Conservation (phyloP, 225 moss, liverwort and hornwort genomes). For the Rhytidiadelphus loreus region DNA sequence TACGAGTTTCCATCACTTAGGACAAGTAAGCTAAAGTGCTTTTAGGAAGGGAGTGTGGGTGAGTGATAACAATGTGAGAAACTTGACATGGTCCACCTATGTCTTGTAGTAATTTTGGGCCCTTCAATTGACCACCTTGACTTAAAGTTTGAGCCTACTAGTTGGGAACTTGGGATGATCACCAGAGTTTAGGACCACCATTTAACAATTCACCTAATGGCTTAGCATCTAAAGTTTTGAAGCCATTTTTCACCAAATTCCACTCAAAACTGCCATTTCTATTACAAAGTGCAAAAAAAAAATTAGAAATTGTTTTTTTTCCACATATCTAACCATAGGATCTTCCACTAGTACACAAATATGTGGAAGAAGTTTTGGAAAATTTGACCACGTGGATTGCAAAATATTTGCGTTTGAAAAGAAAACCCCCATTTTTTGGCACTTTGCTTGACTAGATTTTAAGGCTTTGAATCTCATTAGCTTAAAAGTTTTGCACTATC, state of each 20-base stretch:
- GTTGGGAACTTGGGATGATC: not conserved
- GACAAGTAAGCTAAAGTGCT: not conserved
- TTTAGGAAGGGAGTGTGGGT: not conserved
- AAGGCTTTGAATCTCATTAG: not conserved
- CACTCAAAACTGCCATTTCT: not conserved
- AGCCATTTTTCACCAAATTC: not conserved
- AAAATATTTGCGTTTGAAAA: not conserved
- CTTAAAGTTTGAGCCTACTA: not conserved
- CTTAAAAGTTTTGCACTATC: not conserved
- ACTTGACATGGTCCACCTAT: not conserved
- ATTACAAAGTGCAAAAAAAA: not conserved
- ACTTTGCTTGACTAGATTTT: not conserved
- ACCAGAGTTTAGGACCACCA: not conserved
- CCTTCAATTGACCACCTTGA: not conserved
- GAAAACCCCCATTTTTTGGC: not conserved
- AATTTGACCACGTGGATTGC: not conserved
- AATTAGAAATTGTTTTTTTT: too few relatives aligned
- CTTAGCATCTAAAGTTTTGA: fast-evolving
- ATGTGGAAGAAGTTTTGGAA: too few relatives aligned
- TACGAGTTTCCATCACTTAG: not conserved
- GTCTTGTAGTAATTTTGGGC: fast-evolving
- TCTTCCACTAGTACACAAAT: too few relatives aligned
- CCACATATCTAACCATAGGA: too few relatives aligned
- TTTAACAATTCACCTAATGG: not conserved
- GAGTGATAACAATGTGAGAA: not conserved